Percentiles rank a stretch among this genome's conserved stretches.
phyloP scores from a whole-genome alignment of 2,329 filamentous ascomycete genomes.

The Lasiodiplodia sp. region DNA sequence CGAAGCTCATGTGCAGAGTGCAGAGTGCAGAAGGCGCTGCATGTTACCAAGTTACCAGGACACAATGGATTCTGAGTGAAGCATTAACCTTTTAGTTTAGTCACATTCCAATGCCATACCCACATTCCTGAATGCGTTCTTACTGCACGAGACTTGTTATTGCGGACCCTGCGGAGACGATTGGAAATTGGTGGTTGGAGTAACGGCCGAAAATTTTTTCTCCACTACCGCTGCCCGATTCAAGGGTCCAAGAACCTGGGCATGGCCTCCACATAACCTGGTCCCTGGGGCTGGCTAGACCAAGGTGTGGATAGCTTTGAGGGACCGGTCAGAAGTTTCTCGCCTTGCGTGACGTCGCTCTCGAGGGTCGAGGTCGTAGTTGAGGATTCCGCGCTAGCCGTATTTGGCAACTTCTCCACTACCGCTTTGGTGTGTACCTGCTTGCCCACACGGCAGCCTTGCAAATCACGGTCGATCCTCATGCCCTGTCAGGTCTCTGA shows the following conservation, averaged over 20 bases:
- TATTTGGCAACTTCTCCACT: not conserved
- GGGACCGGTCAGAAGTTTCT: not conserved
- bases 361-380: not conserved
- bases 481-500: too few species aligned
- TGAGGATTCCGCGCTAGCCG: not conserved
- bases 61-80: not conserved
- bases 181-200: not conserved
- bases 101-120: not conserved
- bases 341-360: not conserved
- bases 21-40: not conserved
- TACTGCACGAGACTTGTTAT: not conserved
- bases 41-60: not conserved
- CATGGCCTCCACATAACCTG: not conserved
- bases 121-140: not conserved
- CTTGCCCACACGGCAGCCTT: not conserved
- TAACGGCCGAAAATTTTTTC: not conserved
- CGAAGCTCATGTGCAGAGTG: not conserved
- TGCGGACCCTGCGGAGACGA: not conserved
- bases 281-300: not conserved
- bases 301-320: not conserved
- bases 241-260: not conserved
- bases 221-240: not conserved
- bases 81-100: not conserved
- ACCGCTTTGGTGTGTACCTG: not conserved
- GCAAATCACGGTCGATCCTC: not conserved